Evolutionary conservation across 331 rosid species (phyloP).

Genomic region (Dryas integrifolia): DNA sequence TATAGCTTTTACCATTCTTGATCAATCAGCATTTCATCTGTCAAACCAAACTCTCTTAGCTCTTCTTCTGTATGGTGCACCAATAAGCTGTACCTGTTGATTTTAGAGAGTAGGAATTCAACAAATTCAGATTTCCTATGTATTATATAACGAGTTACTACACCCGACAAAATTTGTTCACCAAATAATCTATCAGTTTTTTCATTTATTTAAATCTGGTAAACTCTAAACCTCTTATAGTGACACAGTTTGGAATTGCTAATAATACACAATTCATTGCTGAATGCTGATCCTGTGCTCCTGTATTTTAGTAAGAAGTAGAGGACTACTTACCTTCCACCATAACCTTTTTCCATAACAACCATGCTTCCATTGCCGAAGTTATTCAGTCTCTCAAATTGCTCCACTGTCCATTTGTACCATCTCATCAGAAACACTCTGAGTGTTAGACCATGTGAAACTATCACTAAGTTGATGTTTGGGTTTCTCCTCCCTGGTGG

Average conservation of each 20-base stretch:
- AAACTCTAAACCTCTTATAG: no score
- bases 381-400: constrained; percentile 65
- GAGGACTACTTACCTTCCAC: constrained; percentile 59
- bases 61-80: constrained; percentile 68
- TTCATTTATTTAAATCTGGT: no score
- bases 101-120: neutral
- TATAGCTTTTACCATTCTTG: constrained; percentile 55
- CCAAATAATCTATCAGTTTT: no score
- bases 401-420: constrained; percentile 89
- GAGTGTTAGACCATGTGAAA: constrained; percentile 81
- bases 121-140: no score
- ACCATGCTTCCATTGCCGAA: constrained; percentile 57
- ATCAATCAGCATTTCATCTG: constrained; percentile 76
- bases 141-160: no score
- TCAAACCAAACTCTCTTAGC: constrained; percentile 66
- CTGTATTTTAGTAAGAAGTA: neutral
- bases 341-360: constrained; percentile 80
- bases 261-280: no score
- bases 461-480: constrained; percentile 69
- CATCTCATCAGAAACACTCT: constrained; percentile 92
- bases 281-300: neutral
- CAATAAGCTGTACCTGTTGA: constrained; percentile 64
- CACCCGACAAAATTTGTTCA: no score
- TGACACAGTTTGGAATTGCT: no score
- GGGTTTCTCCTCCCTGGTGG: constrained; percentile 59